Conservation (phyloP, 2,329 filamentous ascomycete genomes). For the Aureobasidium musti region DNA sequence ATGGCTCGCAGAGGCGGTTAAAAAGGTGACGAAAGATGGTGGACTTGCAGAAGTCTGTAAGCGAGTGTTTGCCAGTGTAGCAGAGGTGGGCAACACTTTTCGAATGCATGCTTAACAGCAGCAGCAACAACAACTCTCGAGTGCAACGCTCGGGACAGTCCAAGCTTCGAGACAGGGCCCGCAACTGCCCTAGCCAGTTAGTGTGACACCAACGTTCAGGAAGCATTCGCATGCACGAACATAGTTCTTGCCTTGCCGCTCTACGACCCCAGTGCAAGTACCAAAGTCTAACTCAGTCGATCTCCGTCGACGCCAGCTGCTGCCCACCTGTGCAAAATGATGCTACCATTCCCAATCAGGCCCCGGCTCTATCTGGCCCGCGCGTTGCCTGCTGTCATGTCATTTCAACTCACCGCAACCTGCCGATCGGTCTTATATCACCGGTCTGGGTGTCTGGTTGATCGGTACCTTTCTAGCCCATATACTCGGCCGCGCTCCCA, state of each 20-base stretch:
- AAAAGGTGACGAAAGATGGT: not conserved
- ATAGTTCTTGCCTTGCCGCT: constrained; percentile 24
- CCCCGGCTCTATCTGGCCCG: constrained; percentile 25
- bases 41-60: constrained; percentile 17
- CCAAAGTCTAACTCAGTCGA: constrained; percentile 29
- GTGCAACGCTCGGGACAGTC: constrained; percentile 5
- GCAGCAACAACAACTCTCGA: not conserved
- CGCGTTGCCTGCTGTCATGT: constrained; percentile 30
- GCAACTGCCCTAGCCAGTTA: constrained; percentile 22
- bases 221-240: constrained; percentile 29
- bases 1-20: constrained; percentile 16
- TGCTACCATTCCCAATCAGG: constrained; percentile 27
- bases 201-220: constrained; percentile 28
- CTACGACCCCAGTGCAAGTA: constrained; percentile 27
- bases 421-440: constrained; percentile 32
- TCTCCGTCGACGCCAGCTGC: constrained; percentile 27
- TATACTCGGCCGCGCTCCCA: constrained; percentile 23
- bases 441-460: constrained; percentile 24
- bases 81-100: not conserved
- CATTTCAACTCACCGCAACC: constrained; percentile 31
- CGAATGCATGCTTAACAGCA: not conserved
- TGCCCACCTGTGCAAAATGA: constrained; percentile 20
- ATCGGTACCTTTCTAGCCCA: constrained; percentile 27
- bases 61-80: not conserved
- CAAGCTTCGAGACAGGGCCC: constrained; percentile 26